Percentiles rank a stretch among this genome's conserved stretches.
Evolutionary conservation across 2,329 filamentous ascomycete species (phyloP).

Genomic region (Colletotrichum sojae): DNA sequence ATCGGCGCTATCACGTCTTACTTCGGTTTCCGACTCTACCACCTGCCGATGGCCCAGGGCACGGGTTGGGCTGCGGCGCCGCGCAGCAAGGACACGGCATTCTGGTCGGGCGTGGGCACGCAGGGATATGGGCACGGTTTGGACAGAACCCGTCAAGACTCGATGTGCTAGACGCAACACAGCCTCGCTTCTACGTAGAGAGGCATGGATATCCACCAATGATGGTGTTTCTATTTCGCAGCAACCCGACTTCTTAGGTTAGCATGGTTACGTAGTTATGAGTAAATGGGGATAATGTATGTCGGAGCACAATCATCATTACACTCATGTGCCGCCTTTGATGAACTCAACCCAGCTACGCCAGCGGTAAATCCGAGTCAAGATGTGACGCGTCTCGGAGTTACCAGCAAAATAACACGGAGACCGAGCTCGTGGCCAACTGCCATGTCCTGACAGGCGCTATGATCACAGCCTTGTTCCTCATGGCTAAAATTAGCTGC

Average conservation of each 20-base stretch:
- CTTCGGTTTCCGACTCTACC: slow-evolving; percentile 81
- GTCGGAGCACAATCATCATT: too few relatives aligned
- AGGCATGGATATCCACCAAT: slow-evolving; percentile 1
- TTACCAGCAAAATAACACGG: too few relatives aligned
- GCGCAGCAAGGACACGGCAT: slow-evolving; percentile 51
- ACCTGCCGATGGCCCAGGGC: slow-evolving; percentile 71
- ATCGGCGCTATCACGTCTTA: slow-evolving; percentile 78
- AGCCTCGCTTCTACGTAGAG: neutral
- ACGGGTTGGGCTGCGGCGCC: slow-evolving; percentile 86
- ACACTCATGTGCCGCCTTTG: too few relatives aligned
- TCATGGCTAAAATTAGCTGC: too few relatives aligned
- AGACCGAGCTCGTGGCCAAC: too few relatives aligned
- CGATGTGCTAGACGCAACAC: slow-evolving; percentile 3
- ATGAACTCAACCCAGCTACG: too few relatives aligned
- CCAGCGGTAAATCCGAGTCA: too few relatives aligned
- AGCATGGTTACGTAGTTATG: neutral
- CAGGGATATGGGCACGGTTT: slow-evolving; percentile 14
- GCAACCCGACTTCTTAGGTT: neutral
- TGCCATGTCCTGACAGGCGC: too few relatives aligned
- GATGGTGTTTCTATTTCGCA: neutral
- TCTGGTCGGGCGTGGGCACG: slow-evolving; percentile 30
- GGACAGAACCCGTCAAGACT: slow-evolving; percentile 5
- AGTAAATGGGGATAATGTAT: neutral
- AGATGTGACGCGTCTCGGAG: too few relatives aligned
- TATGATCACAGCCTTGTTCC: too few relatives aligned